Conservation (phyloP, 495 filamentous ascomycete species). For the Beverwykella pulmonaria region DNA sequence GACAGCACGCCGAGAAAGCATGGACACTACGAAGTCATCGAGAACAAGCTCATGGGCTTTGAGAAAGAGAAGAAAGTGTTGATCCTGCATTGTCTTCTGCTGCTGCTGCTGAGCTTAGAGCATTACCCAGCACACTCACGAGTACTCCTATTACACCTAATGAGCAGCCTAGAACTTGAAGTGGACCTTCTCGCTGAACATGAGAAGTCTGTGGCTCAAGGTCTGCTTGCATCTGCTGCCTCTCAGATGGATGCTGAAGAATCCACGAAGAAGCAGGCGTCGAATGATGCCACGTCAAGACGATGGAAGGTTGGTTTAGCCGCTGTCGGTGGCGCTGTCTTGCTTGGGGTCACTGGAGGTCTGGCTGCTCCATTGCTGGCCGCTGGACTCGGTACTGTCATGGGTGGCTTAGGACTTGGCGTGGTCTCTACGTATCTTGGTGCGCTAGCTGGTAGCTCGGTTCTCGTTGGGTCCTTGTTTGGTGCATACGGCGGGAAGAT, state of each 20-base stretch:
- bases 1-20: neutral
- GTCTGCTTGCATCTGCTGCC: slow-evolving; percentile 37
- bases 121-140: slow-evolving; percentile 77
- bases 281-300: slow-evolving; percentile 21
- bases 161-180: slow-evolving; percentile 68
- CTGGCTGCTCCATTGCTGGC: slow-evolving; percentile 39
- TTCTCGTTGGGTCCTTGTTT: slow-evolving; percentile 39
- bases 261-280: slow-evolving; percentile 35
- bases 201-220: slow-evolving; percentile 60
- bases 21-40: slow-evolving; percentile 51
- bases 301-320: slow-evolving; percentile 39
- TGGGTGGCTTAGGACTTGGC: slow-evolving; percentile 37
- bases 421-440: slow-evolving; percentile 37
- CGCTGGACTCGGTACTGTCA: slow-evolving; percentile 36
- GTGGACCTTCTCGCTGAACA: slow-evolving; percentile 67
- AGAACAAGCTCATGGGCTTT: slow-evolving; percentile 49
- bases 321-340: slow-evolving; percentile 35
- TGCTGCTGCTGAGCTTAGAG: slow-evolving; percentile 78
- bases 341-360: slow-evolving; percentile 40
- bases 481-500: slow-evolving; percentile 43
- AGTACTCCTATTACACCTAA: slow-evolving; percentile 68
- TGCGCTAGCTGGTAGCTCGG: slow-evolving; percentile 35
- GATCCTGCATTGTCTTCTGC: slow-evolving; percentile 62
- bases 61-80: slow-evolving; percentile 51
- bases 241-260: slow-evolving; percentile 40